Evolutionary conservation across 2,329 filamentous ascomycete genomes (phyloP), one percentile per base, ranked within the genome.

Genomic region (Cercospora zeae-maydis): DNA sequence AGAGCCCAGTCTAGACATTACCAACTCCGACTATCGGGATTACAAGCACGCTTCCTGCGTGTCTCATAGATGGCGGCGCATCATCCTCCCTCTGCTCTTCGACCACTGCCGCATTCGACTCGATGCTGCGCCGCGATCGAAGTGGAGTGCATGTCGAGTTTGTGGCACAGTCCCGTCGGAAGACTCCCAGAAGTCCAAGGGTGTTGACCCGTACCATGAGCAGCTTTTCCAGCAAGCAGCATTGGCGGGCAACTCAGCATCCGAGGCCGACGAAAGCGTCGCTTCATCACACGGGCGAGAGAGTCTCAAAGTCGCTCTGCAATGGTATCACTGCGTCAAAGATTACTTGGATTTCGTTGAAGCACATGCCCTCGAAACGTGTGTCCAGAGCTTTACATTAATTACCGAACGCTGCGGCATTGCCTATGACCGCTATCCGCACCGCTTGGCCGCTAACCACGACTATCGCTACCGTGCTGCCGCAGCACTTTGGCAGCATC

Each of bases 51-150:
- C 82, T 1, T 86, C 87, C 0, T 71, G 78, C 4, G 81, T 86
- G 11, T 86, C 80, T 34, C 81, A 75, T 30, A 73, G 77, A 45
- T 86, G 87, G 79, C 82, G 83, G 42, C 74, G 76, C 16, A 76
- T 84, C 9, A 76, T 78, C 0, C 76, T 85, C 7, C 85, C 83
- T 0, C 58, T 77, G 0, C 81, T 91, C 3, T 91, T 89, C 76
- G 80, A 80, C 36, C 78, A 88, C 73, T 76, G 75, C 21, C 77
- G 77, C 6, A 54, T 75, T 31, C 75, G 80, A 16, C 52, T 67
- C n/a, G 59, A 58, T n/a, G 19, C 30, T n/a, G 19, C 13, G 19
- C 61, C 58, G 37, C 24, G 33, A 31, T 11, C 37, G 11, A 53
- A 55, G 33, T 61, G 58, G 61, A 30, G 13, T n/a, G 7, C 7